Percentiles rank a stretch among this genome's conserved stretches.
phyloP scores from a whole-genome alignment of 768 basidiomycete species.

The Rossbeevera mucosa region DNA sequence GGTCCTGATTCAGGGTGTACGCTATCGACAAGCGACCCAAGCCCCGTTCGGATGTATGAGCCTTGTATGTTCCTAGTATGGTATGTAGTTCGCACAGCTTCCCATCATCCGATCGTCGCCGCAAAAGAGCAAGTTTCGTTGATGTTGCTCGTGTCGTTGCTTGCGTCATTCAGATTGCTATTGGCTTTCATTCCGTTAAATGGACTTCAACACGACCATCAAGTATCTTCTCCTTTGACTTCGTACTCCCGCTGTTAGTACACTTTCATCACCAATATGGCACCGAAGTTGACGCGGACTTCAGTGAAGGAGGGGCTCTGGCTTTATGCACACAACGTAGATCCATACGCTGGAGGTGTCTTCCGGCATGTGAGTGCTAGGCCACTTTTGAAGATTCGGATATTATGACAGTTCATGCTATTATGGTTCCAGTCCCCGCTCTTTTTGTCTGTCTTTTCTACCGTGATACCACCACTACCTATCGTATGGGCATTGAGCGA shows the following conservation, averaged over 20 bases:
- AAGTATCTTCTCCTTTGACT: constrained; percentile 77
- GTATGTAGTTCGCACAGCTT: background rate
- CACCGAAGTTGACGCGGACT: background rate
- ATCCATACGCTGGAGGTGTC: constrained; percentile 83
- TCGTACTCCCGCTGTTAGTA: constrained; percentile 71
- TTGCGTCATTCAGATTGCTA: constrained; percentile 47
- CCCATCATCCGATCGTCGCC: background rate
- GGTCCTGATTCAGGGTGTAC: background rate
- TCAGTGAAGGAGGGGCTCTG: constrained; percentile 89
- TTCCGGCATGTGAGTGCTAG: constrained; percentile 71
- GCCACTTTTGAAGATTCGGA: background rate
- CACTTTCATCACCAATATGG: background rate
- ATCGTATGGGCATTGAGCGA: constrained; percentile 72
- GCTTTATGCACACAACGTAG: constrained; percentile 67
- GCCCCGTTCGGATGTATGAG: no score
- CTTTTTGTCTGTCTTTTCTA: constrained; percentile 72
- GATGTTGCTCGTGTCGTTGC: constrained; percentile 30
- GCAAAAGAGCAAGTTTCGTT: background rate
- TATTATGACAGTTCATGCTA: background rate
- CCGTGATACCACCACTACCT: constrained; percentile 55
- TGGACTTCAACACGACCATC: constrained; percentile 61
- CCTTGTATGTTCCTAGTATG: background rate
- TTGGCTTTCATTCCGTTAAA: constrained; percentile 47
- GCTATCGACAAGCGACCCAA: no score
- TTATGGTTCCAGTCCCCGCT: constrained; percentile 61